Evolutionary conservation across 306 rosid species (phyloP), one percentile per base, ranked within the genome.

Genomic region (Potentilla sterilis): DNA sequence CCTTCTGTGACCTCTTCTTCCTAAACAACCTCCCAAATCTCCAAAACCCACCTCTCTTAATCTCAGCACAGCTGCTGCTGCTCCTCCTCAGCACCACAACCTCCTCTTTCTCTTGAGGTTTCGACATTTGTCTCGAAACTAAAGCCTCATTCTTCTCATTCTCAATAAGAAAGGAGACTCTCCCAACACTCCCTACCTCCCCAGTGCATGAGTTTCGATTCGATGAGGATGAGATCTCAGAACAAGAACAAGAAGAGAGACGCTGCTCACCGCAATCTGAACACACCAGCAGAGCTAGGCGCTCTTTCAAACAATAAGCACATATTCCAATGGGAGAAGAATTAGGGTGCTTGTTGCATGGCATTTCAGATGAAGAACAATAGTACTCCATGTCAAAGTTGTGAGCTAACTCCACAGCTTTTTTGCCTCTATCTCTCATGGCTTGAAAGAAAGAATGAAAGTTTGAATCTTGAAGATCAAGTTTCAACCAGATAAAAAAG

Each of bases 191-290:
- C 0, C 99, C 99, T 2, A 92, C 92, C 44, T 96, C 99, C 13
- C 91, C 89, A 11, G 90, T 75, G 70, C 92, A 91, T 0, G 99
- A 96, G 81, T 96, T 96, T 3, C 99, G 83, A 78, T 87, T 88
- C 10, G 98, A 85, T 11, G 90, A 85, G 81, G 99, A 86, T 16
- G 92, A 86, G 82, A 91, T 88, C 69, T 91, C 99, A 22, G 99
- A 96, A 76, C 99, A 96, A 13, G 99, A 96, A 63, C 99, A 96
- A 14, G 99, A 96, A 12, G 99, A 96, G 73, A 92, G 92, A 14
- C 99, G 85, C 80, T 96, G 99, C 81, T 96, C 99, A 0, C 99
- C 99, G n/a, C 99, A 96, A 63, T 96, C 98, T 4, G 99, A 92
- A 70, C 99, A 96, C 1, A 89, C 98, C 18, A 96, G 90, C 75